A percentile compares a stretch with the other conserved stretches of the same genome.
Evolutionary conservation across 352 stramenopile species (phyloP).

Genomic region (Phytophthora litchii): DNA sequence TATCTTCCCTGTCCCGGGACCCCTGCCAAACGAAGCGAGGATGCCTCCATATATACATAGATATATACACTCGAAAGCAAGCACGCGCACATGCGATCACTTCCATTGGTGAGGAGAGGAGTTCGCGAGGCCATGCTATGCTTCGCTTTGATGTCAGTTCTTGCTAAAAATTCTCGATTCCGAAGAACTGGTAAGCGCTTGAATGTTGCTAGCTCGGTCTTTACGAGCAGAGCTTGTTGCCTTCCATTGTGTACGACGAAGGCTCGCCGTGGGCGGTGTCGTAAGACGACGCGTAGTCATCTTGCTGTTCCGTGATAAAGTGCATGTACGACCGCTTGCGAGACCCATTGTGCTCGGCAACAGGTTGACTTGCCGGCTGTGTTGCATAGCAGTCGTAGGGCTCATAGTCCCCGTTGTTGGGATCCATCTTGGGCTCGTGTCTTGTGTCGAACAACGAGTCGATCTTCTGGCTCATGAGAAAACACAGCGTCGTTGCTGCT

Average conservation of each 20-base stretch:
- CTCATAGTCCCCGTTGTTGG: conserved; percentile 59
- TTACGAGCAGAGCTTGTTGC: conserved; percentile 81
- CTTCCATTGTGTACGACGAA: conserved; percentile 70
- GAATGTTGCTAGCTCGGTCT: conserved; percentile 22
- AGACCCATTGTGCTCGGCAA: conserved; percentile 32
- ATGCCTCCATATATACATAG: conserved; percentile 40
- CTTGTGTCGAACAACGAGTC: conserved; percentile 76
- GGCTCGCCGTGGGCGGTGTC: conserved; percentile 39
- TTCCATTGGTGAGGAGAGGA: conserved; percentile 37
- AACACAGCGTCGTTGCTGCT: conserved; percentile 78
- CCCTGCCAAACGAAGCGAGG: conserved; percentile 11
- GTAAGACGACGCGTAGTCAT: conserved; percentile 42
- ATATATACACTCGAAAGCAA: conserved; percentile 50
- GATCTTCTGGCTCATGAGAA: conserved; percentile 88
- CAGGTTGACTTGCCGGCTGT: conserved; percentile 17
- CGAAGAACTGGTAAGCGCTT: conserved; percentile 9
- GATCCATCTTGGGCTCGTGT: conserved; percentile 36
- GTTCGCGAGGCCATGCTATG: conserved; percentile 12
- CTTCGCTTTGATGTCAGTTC: conserved; percentile 11
- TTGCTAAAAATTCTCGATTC: conserved; percentile 4
- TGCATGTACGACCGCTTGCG: conserved; percentile 81
- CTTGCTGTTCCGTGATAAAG: conserved; percentile 69
- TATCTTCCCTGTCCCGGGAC: conserved; percentile 30
- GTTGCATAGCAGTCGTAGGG: conserved; percentile 78
- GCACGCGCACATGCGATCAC: conserved; percentile 31